These are phyloP conservation scores for Aphanomyces invadans DNA, from an alignment of 352 stramenopile species.

Conservation along the genomic window DNA sequence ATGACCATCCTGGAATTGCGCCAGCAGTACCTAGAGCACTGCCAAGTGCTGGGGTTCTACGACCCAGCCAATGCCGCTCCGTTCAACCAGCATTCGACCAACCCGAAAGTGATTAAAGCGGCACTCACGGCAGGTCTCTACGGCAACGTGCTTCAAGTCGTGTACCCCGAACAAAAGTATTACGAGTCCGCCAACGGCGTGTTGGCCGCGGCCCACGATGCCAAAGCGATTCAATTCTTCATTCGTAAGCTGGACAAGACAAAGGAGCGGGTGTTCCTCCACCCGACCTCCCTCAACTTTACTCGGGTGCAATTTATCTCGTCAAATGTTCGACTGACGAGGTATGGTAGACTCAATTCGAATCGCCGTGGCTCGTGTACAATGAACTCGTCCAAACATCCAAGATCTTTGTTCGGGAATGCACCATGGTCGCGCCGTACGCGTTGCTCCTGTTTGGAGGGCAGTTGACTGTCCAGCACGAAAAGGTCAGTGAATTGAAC, in stretches of 20 bases:
- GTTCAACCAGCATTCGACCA: constrained; percentile 51
- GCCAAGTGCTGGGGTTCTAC: constrained; percentile 75
- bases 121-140: constrained; percentile 76
- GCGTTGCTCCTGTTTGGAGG: constrained; percentile 97
- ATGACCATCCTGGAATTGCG: constrained; percentile 89
- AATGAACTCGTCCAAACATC: constrained; percentile 93
- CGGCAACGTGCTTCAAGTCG: constrained; percentile 68
- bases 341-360: constrained; percentile 76
- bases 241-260: constrained; percentile 42
- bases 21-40: constrained; percentile 76
- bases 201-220: constrained; percentile 85
- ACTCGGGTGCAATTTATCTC: constrained; percentile 9
- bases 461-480: constrained; percentile 85
- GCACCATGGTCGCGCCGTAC: constrained; percentile 95
- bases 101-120: constrained; percentile 89
- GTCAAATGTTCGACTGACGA: too few species aligned
- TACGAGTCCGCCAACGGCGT: constrained; percentile 88
- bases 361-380: constrained; percentile 95
- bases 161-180: constrained; percentile 92
- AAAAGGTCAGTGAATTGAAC: constrained; percentile 47
- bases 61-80: constrained; percentile 32
- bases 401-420: constrained; percentile 96
- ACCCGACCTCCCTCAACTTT: constrained; percentile 92
- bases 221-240: constrained; percentile 92
- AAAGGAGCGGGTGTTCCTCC: constrained; percentile 93